These are phyloP conservation scores for Claviceps quebecensis DNA, from an alignment of 2,329 filamentous ascomycete genomes.

Conservation along the genomic window DNA sequence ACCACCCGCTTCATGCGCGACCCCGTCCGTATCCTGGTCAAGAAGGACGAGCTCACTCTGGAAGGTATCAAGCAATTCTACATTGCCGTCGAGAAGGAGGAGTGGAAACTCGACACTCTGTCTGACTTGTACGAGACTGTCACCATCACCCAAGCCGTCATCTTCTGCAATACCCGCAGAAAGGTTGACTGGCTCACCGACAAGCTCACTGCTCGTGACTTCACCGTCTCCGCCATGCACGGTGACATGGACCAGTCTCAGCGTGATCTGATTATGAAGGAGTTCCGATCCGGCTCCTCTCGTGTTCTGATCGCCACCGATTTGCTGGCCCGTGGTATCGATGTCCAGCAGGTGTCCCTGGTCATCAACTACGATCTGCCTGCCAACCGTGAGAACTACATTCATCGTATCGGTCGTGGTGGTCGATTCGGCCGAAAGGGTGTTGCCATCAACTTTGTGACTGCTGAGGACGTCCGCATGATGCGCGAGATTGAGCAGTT, in stretches of 20 bases:
- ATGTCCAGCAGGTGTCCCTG: conserved; percentile 97
- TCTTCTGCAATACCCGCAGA: conserved; percentile 99
- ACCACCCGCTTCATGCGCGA: conserved; percentile 99
- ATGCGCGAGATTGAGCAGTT: conserved; percentile 99
- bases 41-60: conserved; percentile 98
- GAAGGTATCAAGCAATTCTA: conserved; percentile 99
- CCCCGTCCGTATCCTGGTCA: conserved; percentile 96
- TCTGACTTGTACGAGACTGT: conserved; percentile 98
- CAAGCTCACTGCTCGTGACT: conserved; percentile 96
- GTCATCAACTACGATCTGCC: conserved; percentile 99
- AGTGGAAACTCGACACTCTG: conserved; percentile 99
- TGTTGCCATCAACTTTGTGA: conserved; percentile 99
- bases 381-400: conserved; percentile 99
- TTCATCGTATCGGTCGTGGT: conserved; percentile 98
- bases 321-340: conserved; percentile 96
- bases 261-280: conserved; percentile 99
- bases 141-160: conserved; percentile 98
- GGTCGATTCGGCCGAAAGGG: conserved; percentile 99
- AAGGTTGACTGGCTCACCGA: conserved; percentile 99
- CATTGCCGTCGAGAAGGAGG: conserved; percentile 99
- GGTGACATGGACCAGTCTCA: conserved; percentile 97
- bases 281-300: conserved; percentile 97
- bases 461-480: conserved; percentile 97
- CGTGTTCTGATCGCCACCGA: conserved; percentile 98
- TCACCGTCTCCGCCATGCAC: conserved; percentile 99